Conservation (phyloP, 2,329 filamentous ascomycete species). For the Phymatotrichopsis omnivora region DNA sequence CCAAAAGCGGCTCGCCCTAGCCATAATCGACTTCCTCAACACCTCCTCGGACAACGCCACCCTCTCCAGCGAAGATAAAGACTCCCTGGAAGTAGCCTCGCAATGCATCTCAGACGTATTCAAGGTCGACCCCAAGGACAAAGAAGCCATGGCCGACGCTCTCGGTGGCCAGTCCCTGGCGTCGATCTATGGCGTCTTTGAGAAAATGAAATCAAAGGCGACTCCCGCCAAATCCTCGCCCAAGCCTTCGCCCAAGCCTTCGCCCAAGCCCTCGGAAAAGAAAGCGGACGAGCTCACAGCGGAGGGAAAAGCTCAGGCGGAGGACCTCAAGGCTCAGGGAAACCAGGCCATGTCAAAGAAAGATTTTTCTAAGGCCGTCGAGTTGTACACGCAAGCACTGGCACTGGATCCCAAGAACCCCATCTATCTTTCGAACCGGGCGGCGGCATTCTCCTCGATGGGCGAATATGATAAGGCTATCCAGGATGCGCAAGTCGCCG, state of each 20-base stretch:
- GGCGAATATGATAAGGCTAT: slow-evolving; percentile 75
- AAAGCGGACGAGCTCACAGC: slow-evolving; percentile 36
- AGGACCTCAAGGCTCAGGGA: slow-evolving; percentile 77
- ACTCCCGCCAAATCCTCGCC: slow-evolving; percentile 38
- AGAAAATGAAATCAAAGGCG: slow-evolving; percentile 70
- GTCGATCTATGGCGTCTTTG: slow-evolving; percentile 89
- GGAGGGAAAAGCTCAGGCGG: slow-evolving; percentile 66
- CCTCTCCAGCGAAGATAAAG: slow-evolving; percentile 74
- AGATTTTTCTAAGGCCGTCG: slow-evolving; percentile 74
- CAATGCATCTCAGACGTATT: slow-evolving; percentile 94
- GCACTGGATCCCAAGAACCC: slow-evolving; percentile 73
- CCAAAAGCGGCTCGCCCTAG: slow-evolving; percentile 85
- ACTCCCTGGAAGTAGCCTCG: slow-evolving; percentile 86
- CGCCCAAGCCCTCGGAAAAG: slow-evolving; percentile 34
- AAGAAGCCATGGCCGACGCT: slow-evolving; percentile 61
- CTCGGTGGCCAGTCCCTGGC: slow-evolving; percentile 78
- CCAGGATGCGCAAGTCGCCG: slow-evolving; percentile 82
- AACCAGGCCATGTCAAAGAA: slow-evolving; percentile 94
- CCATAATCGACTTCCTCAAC: slow-evolving; percentile 90
- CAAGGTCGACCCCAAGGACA: slow-evolving; percentile 78
- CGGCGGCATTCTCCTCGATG: slow-evolving; percentile 78
- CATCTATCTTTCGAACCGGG: slow-evolving; percentile 95
- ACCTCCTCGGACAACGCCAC: slow-evolving; percentile 80
- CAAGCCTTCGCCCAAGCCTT: slow-evolving; percentile 38
- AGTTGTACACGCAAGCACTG: slow-evolving; percentile 79